Evolutionary conservation across 306 rosid genomes (phyloP).

Genomic region (Purshia tridentata): DNA sequence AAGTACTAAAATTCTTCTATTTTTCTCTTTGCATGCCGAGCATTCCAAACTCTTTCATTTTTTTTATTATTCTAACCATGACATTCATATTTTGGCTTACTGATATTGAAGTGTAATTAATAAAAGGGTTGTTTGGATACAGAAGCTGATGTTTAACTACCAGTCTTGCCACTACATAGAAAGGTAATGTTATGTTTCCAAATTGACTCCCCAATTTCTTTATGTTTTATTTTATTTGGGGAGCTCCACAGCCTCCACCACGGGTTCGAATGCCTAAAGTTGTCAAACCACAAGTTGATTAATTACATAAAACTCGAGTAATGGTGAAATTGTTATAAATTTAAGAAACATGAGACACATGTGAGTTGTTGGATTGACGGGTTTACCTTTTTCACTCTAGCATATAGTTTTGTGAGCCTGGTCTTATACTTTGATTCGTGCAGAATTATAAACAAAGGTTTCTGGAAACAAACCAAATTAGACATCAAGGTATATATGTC

Average conservation of each 20-base stretch:
- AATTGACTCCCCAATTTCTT: no score
- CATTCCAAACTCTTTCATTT: not conserved
- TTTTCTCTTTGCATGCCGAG: not conserved
- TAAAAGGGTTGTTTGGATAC: not conserved
- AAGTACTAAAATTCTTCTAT: not conserved
- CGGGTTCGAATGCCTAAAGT: not conserved
- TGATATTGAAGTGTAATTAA: not conserved
- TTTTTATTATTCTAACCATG: not conserved
- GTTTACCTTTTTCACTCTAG: no score
- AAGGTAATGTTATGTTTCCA: no score
- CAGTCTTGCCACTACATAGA: no score
- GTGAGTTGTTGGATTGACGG: no score
- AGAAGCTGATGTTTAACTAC: not conserved
- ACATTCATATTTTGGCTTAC: not conserved
- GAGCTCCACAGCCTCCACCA: no score
- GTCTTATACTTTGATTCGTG: not conserved
- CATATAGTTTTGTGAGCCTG: no score
- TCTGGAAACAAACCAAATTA: constrained; percentile 9
- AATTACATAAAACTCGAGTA: no score
- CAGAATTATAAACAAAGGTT: not conserved
- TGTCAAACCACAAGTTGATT: not conserved
- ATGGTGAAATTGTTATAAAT: no score
- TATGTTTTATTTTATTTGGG: no score
- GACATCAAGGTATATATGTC: constrained; percentile 13
- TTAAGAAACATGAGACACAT: no score